A percentile compares a stretch with the other conserved stretches of the same genome.
Evolutionary conservation across 352 stramenopile species (phyloP).

Genomic region (Phytophthora macrochlamydospora): DNA sequence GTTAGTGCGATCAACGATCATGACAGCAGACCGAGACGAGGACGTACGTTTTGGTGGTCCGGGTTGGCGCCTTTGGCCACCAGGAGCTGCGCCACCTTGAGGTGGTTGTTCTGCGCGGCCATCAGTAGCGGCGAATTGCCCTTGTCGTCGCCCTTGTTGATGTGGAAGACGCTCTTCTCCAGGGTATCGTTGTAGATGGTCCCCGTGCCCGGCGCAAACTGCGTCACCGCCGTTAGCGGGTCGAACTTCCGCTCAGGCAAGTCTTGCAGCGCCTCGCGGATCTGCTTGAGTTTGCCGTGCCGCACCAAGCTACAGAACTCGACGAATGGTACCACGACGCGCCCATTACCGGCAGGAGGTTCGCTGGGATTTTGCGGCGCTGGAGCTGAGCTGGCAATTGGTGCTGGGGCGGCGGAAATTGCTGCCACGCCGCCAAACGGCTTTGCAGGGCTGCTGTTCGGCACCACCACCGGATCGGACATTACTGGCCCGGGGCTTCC

Average conservation of each 20-base stretch:
- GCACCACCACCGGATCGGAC: constrained; percentile 5
- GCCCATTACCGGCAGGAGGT: constrained; percentile 9
- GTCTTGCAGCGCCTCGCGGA: constrained; percentile 89
- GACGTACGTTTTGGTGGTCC: constrained; percentile 90
- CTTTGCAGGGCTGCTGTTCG: constrained; percentile 12
- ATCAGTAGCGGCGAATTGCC: constrained; percentile 91
- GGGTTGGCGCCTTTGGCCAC: constrained; percentile 89
- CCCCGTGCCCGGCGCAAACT: constrained; percentile 82
- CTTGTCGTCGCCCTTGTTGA: constrained; percentile 90
- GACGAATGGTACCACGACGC: constrained; percentile 63
- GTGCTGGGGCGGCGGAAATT: constrained; percentile 5
- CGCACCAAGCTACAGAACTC: constrained; percentile 86
- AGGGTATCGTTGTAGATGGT: constrained; percentile 92
- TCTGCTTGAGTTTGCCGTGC: constrained; percentile 87
- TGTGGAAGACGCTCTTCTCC: constrained; percentile 89
- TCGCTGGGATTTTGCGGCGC: constrained; percentile 3
- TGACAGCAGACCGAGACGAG: background rate
- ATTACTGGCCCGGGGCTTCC: constrained; percentile 1
- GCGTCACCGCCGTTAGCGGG: constrained; percentile 57
- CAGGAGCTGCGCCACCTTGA: constrained; percentile 91
- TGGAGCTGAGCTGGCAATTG: background rate
- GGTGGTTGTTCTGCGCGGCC: constrained; percentile 89
- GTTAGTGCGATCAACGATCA: constrained; percentile 11
- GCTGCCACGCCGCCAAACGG: background rate
- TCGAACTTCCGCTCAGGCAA: constrained; percentile 91